Evolutionary conservation across 2,329 filamentous ascomycete genomes (phyloP), one percentile per base, ranked within the genome.

Genomic region (Neoarthrinium moseri): DNA sequence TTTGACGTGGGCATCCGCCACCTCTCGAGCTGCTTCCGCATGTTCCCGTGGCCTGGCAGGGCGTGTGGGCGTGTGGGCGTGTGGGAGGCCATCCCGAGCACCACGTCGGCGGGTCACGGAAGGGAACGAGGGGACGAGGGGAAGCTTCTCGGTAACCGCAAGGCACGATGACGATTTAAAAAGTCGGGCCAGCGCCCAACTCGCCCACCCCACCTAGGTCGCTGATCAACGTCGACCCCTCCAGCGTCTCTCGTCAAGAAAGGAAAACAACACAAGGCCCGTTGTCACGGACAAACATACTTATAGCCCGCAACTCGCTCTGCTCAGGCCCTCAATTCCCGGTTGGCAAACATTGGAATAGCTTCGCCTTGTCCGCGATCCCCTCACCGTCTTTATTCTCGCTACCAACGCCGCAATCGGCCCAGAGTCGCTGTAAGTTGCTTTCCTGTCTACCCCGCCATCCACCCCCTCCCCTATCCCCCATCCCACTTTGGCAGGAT

Each of bases 61-160:
- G 23, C 23, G 6, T 18, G 27, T n/a, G n/a, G n/a, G n/a, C n/a
- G n/a, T n/a, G n/a, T n/a, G 15, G 30, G 39, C 35, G 8, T 5
- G 13, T 13, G 13, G 24, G 8, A 35, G 24, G 15, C 17, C 18
- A 38, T 33, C 33, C 35, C 33, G 43, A 29, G 17, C 23, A 37
- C 34, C 41, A 45, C 15, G 27, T 45, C 35, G 43, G 43, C 43
- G 43, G 43, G 43, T 39, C 43, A 45, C 43, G 43, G 43, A 38
- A 39, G 26, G 41, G 33, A 32, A 20, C 30, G 27, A 35, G 43
- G 33, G 24, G 33, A 32, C 30, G 41, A 33, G 43, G 43, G 33
- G 24, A 39, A 45, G 26, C 26, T 39, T 39, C 17, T 38, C 34
- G 43, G 43, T 18, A 44, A 30, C 33, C 21, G 43, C 29, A n/a